Conservation (phyloP, 768 basidiomycete genomes). For the Lactifluus rugatus region DNA sequence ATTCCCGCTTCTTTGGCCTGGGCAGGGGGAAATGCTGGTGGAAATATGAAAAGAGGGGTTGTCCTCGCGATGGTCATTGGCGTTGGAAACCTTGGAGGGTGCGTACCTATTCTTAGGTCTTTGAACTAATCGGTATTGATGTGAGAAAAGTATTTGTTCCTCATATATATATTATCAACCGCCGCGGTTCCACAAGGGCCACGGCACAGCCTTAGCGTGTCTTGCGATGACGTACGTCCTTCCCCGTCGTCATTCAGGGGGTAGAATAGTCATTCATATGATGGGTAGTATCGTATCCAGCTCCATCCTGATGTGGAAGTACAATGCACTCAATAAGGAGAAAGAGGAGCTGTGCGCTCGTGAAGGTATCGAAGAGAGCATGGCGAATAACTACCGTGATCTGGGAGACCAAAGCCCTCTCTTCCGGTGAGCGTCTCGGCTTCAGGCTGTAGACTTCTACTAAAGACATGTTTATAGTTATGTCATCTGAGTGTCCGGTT, state of each 20-base stretch:
- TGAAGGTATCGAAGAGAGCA: slow-evolving; percentile 34
- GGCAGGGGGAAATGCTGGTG: slow-evolving; percentile 46
- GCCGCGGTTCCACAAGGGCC: slow-evolving; percentile 31
- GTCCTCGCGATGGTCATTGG: slow-evolving; percentile 46
- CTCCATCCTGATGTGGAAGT: slow-evolving; percentile 40
- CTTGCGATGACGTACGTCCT: slow-evolving; percentile 22
- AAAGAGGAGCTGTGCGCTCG: slow-evolving; percentile 37
- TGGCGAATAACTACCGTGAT: slow-evolving; percentile 34
- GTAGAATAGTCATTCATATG: not conserved
- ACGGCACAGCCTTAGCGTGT: slow-evolving; percentile 31
- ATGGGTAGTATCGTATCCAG: slow-evolving; percentile 32
- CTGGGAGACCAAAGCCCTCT: slow-evolving; percentile 48
- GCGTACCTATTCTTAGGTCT: slow-evolving; percentile 27
- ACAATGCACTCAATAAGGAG: slow-evolving; percentile 37
- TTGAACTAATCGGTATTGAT: not conserved
- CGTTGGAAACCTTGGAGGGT: slow-evolving; percentile 47
- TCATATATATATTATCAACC: slow-evolving; percentile 35
- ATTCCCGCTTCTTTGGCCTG: slow-evolving; percentile 43
- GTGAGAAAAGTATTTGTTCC: slow-evolving; percentile 30
- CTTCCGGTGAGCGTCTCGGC: slow-evolving; percentile 32
- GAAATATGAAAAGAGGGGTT: slow-evolving; percentile 44
- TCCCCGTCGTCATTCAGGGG: not conserved
- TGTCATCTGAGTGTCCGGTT: not conserved
- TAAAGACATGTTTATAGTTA: slow-evolving; percentile 2
- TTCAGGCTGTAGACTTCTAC: not conserved